phyloP scores from a whole-genome alignment of 306 rosid species.

The Hippophae tibetana region DNA sequence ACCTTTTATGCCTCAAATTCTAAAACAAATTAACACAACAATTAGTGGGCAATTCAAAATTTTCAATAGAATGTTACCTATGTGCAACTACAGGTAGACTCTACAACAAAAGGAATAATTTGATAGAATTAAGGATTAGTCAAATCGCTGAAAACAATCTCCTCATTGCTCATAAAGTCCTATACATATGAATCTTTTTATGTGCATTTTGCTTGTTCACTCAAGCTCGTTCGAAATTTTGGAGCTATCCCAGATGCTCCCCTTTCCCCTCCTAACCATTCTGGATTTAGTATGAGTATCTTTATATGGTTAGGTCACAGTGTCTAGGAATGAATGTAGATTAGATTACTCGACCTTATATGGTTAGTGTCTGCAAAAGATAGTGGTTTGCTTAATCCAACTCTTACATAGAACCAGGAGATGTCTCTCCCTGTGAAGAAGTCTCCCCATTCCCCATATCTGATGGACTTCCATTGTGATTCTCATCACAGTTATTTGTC shows the following conservation, averaged over 20 bases:
- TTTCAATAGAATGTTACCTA: no score
- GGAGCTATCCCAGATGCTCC: conserved; percentile 25
- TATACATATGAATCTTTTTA: conserved; percentile 5
- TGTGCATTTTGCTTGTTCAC: conserved; percentile 5
- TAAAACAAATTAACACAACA: no score
- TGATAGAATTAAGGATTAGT: no score
- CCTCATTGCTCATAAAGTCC: conserved; percentile 17
- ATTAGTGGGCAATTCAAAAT: no score
- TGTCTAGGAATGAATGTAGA: conserved; percentile 13
- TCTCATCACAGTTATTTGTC: conserved; percentile 24
- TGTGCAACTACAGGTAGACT: no score
- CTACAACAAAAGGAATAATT: no score
- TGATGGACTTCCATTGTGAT: conserved; percentile 21
- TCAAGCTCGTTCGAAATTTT: conserved; percentile 28
- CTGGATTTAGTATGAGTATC: conserved; percentile 13
- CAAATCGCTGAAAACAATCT: conserved; percentile 9
- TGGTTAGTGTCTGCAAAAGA: conserved; percentile 28
- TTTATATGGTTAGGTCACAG: conserved; percentile 2
- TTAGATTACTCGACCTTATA: conserved; percentile 26
- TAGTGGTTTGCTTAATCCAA: conserved; percentile 20
- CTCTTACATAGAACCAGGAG: conserved; percentile 23
- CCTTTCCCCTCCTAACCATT: conserved; percentile 7
- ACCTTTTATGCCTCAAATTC: no score
- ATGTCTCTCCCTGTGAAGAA: conserved; percentile 25
- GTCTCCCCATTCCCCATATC: conserved; percentile 26